Base-by-base conservation (phyloP, 257 asterid species). In the Gynochthodes officinalis region DNA sequence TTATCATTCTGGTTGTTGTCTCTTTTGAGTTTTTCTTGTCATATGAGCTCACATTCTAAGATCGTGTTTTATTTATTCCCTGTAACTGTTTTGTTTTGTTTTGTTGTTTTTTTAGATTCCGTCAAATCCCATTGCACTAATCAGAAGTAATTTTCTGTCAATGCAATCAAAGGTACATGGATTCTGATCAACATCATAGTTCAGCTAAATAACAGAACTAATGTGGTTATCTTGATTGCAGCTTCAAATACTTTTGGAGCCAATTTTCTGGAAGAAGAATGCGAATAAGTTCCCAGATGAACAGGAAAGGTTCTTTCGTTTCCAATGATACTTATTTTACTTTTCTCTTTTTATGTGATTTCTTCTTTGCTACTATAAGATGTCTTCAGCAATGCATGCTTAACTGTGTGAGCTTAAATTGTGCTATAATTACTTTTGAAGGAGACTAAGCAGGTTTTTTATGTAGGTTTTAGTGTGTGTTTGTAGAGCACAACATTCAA, bases 201-300 rank as follows among this genome's bases (percentile, higher is more conserved):
- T n/a, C 64, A 10, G 37, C 39, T 64, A 33, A 9, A 40, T 64
- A 64, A 52, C 7, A 44, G 60, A 33, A 30, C 28, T 49, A 49
- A 67, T n/a, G 40, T 25, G 23, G 27, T 16, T 43, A 32, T 71
- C 5, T 42, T 59, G 11, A 37, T 33, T 81, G 77, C 91, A 93
- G 98, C 80, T 90, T 81, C 96, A 89, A 70, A 48, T 93, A 55
- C 83, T 93, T 72, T 64, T 89, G 78, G 98, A 90, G 85, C 98
- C 98, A 48, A 72, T 90, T 75, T 78, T 86, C 66, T 93, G 98
- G 98, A 90, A 89, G 88, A 89, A 80, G 39, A 77, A 74, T 53
- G 71, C 76, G n/a, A 49, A 81, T 18, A 81, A 75, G 83, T 78
- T 49, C 64, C 49, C 83, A 67, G 82, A 76, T 67, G 40, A 71